Evolutionary conservation across 2,329 filamentous ascomycete genomes (phyloP), one percentile per base, ranked within the genome.

Genomic region (Thielaviopsis ethacetica): DNA sequence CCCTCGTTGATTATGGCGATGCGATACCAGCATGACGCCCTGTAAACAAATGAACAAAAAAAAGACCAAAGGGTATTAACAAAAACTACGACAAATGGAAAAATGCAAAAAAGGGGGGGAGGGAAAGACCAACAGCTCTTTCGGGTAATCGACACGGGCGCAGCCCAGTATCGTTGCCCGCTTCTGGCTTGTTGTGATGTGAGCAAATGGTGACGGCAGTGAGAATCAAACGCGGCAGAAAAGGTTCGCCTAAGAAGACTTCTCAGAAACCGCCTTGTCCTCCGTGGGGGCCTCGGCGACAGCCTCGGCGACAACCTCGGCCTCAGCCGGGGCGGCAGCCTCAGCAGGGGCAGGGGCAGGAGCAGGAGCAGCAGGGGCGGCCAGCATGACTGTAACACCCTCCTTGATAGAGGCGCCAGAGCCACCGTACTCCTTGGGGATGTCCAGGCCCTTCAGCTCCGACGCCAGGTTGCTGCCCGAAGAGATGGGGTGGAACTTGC

Each of bases 341-440:
- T 65, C 53, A 7, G 52, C 50, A 30, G 61, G 52, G 27, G 64
- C 49, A 30, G 61, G 56, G n/a, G 57, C 15, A 12, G 50, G 24
- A 51, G 59, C 54, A 58, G 64, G 59, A n/a, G 44, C 9, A 17
- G 59, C 59, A 9, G 61, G 41, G 21, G 50, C 62, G 6, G 62
- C 63, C 22, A 73, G 62, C 30, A 64, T 55, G 26, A 73, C 66
- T 1, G 67, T 66, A 41, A 67, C 60, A 12, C 68, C 71, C 27
- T 71, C 68, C 64, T 70, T 72, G 58, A 74, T 71, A 49, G 67
- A 70, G 15, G 68, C 66, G 54, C 81, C 85, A 65, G 83, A 83
- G 26, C 91, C 91, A 59, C 91, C 91, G 67, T 96, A 96, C 62
- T 79, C 81, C 63, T 78, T 77, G 1, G 90, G 89, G 54, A 96